Base-by-base conservation (phyloP, 345 rosid genomes). In the Eucalyptus caleyi region DNA sequence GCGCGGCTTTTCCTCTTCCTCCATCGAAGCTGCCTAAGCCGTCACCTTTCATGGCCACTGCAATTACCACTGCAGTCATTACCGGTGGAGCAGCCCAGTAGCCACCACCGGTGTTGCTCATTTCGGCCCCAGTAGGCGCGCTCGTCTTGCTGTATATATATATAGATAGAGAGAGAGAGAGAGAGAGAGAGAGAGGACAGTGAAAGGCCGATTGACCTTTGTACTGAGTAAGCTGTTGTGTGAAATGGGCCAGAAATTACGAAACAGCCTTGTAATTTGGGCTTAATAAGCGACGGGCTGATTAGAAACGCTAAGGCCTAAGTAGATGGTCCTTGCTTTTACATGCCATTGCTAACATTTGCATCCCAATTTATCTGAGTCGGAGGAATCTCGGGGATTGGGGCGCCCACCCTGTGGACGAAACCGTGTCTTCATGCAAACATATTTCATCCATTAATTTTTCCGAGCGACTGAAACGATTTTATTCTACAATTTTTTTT, bases 11-110 rank as follows among this genome's bases (percentile, higher is more conserved):
- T n/a, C n/a, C n/a, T n/a, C n/a, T n/a, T n/a, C 96, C 96, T 72
- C 95, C 93, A 6, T 88, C 90, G 60, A 90, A 88, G 77, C 92
- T 91, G 47, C 93, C 93, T 12, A 82, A 86, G 23, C 0, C 2
- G 18, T 93, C 92, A 59, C 95, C 96, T 89, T 95, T 96, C 37
- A 97, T 96, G 50, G 98, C 97, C 81, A 96, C 93, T 49, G 83
- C 56, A 0, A 53, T 7, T 53, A 53, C 56, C 88, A 49, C 40
- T 67, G 86, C 88, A 16, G 56, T 49, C 50, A 50, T 23, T 56
- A 34, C 56, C 15, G 34, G 50, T 40, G 50, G 85, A 86, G 27
- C 83, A 44, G 47, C 27, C 42, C 45, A 4, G 83, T 21, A 44
- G 16, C 82, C 45, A 11, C 82, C 82, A 37, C 82, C 45, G 4